Evolutionary conservation across 2,329 filamentous ascomycete species (phyloP), one percentile per base, ranked within the genome.

Genomic region (Cladophialophora exuberans): DNA sequence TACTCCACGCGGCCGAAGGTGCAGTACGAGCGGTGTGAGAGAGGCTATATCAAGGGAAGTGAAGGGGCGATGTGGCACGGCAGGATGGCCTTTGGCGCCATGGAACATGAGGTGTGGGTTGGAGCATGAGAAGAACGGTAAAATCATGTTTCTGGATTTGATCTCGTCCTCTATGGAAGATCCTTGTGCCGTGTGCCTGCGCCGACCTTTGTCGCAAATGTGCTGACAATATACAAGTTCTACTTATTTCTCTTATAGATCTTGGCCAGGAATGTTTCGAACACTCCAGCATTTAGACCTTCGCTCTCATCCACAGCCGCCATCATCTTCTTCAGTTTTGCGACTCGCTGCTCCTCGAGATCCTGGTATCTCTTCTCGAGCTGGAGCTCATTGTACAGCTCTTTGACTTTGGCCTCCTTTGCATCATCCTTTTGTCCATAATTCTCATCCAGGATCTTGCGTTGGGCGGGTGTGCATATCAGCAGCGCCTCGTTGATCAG

Each of bases 231-330:
- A 35, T 15, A 26, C 48, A 25, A 15, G 17, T 42, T 17, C 36
- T 89, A 97, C 78, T 96, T 97, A 83, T 84, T 94, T 70, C 94
- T 83, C 85, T 96, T 96, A 83, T 97, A 97, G 70, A 99, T 97
- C 83, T 99, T 99, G 73, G 81, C 80, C 62, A 99, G 79, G 81
- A 97, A 99, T 39, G 83, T 82, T 66, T 96, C 88, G 65, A 97
- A 96, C 35, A 97, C 83, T 56, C 81, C 83, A 82, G 90, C 94
- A 83, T 95, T 97, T 68, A 99, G 76, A 13, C 94, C 94, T 62
- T 88, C 83, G 59, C 81, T 86, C 81, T 97, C 92, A 68, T 99
- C 91, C 48, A 97, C 79, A 57, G 85, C 76, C 18, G 79, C 81
- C 67, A 99, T 97, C 79, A 87, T 83, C 56, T 79, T 74, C 66